Percentiles rank a stretch among this genome's conserved stretches.
These are phyloP conservation scores for Suhomyces choctaworum DNA, from an alignment of 1,139 yeast genomes.

Conservation along the genomic window DNA sequence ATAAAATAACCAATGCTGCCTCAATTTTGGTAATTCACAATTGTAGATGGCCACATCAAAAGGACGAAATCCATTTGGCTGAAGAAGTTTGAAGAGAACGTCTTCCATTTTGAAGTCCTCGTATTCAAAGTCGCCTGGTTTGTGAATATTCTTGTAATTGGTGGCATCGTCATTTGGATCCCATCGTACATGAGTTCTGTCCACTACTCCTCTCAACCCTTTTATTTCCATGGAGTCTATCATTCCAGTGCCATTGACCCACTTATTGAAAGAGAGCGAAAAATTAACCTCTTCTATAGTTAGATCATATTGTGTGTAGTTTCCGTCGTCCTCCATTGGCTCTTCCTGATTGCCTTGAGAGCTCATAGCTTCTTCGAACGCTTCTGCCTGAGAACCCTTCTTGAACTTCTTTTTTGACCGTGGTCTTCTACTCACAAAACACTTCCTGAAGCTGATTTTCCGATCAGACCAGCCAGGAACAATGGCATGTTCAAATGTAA, in stretches of 20 bases:
- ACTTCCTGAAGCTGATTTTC: conserved; percentile 77
- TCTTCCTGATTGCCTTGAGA: conserved; percentile 24
- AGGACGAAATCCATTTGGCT: conserved; percentile 79
- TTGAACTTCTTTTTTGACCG: conserved; percentile 49
- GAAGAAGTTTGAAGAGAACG: conserved; percentile 74
- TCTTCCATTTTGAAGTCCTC: conserved; percentile 82
- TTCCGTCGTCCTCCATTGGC: conserved; percentile 72
- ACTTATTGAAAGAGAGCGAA: conserved; percentile 75
- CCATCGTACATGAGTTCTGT: conserved; percentile 86
- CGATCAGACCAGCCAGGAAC: conserved; percentile 96
- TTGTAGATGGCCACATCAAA: conserved; percentile 84
- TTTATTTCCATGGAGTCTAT: conserved; percentile 77
- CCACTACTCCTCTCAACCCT: conserved; percentile 90
- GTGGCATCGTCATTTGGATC: conserved; percentile 80
- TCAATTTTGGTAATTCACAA: conserved; percentile 73
- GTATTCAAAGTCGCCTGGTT: conserved; percentile 91
- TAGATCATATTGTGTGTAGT: conserved; percentile 91
- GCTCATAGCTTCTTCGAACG: conserved; percentile 49
- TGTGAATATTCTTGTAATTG: conserved; percentile 68
- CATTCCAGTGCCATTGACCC: conserved; percentile 90
- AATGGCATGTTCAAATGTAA: conserved; percentile 89
- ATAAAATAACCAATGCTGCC: conserved; percentile 92
- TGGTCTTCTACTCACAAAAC: conserved; percentile 86
- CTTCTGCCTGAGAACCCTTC: conserved; percentile 76
- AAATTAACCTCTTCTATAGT: conserved; percentile 85